Evolutionary conservation across 176 grass and related monocot genomes (phyloP).

Genomic region (Aegilops bicornis): DNA sequence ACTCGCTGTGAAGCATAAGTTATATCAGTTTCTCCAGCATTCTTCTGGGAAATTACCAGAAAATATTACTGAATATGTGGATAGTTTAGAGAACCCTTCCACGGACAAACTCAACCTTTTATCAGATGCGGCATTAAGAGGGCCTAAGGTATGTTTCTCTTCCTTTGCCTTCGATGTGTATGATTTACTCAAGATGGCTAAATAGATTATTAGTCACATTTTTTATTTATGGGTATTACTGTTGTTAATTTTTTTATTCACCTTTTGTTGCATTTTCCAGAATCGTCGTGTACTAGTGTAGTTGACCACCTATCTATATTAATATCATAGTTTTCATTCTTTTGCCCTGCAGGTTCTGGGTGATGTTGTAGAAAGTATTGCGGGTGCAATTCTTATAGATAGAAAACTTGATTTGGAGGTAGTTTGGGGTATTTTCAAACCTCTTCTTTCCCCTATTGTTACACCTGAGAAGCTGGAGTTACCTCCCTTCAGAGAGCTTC

Average conservation of each 20-base stretch:
- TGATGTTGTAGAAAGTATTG: slow-evolving; percentile 95
- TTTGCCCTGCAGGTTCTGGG: slow-evolving; percentile 66
- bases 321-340: slow-evolving; percentile 12
- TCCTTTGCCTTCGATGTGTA: neutral
- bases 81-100: slow-evolving; percentile 45
- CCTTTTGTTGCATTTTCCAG: neutral
- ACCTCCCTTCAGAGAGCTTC: slow-evolving; percentile 71
- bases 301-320: neutral
- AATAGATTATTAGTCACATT: neutral
- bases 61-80: slow-evolving; percentile 72
- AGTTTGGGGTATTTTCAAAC: slow-evolving; percentile 70
- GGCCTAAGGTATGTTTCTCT: slow-evolving; percentile 66
- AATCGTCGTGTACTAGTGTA: neutral
- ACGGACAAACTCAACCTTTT: slow-evolving; percentile 36
- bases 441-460: slow-evolving; percentile 84
- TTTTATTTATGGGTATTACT: neutral
- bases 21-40: slow-evolving; percentile 75
- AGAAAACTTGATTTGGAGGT: slow-evolving; percentile 68
- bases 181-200: slow-evolving; percentile 19
- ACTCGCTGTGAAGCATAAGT: slow-evolving; percentile 73
- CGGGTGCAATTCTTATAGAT: slow-evolving; percentile 81
- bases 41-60: slow-evolving; percentile 58
- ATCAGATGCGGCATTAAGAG: slow-evolving; percentile 46
- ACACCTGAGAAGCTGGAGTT: slow-evolving; percentile 87
- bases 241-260: neutral